Conservation (phyloP, 2,329 filamentous ascomycete genomes). For the Trichoderma guizhouense region DNA sequence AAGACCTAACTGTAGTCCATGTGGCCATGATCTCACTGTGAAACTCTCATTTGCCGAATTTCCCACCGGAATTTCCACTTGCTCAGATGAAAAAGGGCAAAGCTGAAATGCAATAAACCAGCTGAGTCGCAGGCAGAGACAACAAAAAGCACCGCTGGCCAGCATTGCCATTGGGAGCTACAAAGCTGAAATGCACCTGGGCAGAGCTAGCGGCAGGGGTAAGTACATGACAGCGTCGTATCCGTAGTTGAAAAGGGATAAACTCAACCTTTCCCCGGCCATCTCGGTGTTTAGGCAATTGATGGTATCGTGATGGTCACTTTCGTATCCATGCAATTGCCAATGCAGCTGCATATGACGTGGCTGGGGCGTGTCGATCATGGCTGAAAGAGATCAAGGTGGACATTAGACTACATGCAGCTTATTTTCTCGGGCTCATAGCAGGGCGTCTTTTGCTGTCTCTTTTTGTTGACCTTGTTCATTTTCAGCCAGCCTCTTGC, state of each 20-base stretch:
- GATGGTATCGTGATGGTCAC: not conserved
- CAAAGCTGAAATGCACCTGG: not conserved
- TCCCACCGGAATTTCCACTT: not conserved
- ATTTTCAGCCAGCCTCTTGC: not conserved
- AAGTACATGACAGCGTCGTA: not conserved
- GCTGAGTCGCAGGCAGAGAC: not conserved
- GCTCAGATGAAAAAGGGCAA: not conserved
- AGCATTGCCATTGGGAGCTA: not conserved
- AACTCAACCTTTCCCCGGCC: not conserved
- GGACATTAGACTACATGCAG: not conserved
- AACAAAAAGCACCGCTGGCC: not conserved
- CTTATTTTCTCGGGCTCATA: not conserved
- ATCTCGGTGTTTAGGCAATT: not conserved
- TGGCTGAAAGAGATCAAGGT: not conserved
- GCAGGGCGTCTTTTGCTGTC: not conserved
- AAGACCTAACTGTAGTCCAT: not conserved
- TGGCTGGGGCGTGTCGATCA: not conserved
- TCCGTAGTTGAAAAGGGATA: not conserved
- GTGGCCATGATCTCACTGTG: not conserved
- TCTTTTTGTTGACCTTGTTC: not conserved
- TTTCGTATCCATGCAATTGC: not conserved
- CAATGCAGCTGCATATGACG: not conserved
- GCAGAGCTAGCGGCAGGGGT: not conserved
- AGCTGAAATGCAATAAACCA: not conserved
- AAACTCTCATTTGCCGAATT: not conserved